A percentile compares a stretch with the other conserved stretches of the same genome.
These are phyloP conservation scores for Oemleria cerasiformis DNA, from an alignment of 306 rosid genomes.

Conservation along the genomic window DNA sequence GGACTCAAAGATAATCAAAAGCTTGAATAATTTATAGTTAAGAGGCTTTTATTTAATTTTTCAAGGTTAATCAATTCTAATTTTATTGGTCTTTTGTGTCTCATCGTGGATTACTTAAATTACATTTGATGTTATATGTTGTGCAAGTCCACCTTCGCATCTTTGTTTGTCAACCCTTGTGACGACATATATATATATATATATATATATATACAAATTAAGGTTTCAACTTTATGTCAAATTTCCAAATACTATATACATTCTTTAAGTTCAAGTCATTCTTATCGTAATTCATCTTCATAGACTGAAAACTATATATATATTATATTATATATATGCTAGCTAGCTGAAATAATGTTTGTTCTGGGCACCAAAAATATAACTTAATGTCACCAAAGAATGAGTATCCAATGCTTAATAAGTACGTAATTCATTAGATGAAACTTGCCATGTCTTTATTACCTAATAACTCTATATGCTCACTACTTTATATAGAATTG, in stretches of 20 bases:
- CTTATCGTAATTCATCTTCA: neutral
- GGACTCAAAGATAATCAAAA: constrained; percentile 19
- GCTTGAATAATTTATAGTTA: constrained; percentile 20
- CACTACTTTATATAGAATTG: too few relatives aligned
- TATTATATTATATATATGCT: too few relatives aligned
- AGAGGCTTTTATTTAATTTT: neutral
- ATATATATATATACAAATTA: neutral
- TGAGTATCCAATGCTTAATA: neutral
- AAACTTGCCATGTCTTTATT: too few relatives aligned
- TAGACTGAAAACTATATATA: neutral
- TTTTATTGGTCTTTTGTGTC: constrained; percentile 17
- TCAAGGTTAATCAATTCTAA: constrained; percentile 21
- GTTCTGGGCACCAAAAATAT: neutral
- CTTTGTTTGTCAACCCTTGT: constrained; percentile 59
- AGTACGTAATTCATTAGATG: too few relatives aligned
- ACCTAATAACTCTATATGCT: too few relatives aligned
- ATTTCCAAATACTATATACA: neutral
- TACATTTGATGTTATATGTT: constrained; percentile 12
- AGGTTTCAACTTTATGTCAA: neutral
- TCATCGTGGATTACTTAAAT: constrained; percentile 16
- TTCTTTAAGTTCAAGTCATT: neutral
- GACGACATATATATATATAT: constrained; percentile 43
- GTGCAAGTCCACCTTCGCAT: constrained; percentile 31
- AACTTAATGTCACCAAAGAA: neutral
- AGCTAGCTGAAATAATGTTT: neutral